These are phyloP conservation scores for Aaosphaeria pasadenensis DNA, from an alignment of 2,329 filamentous ascomycete species.

Conservation along the genomic window DNA sequence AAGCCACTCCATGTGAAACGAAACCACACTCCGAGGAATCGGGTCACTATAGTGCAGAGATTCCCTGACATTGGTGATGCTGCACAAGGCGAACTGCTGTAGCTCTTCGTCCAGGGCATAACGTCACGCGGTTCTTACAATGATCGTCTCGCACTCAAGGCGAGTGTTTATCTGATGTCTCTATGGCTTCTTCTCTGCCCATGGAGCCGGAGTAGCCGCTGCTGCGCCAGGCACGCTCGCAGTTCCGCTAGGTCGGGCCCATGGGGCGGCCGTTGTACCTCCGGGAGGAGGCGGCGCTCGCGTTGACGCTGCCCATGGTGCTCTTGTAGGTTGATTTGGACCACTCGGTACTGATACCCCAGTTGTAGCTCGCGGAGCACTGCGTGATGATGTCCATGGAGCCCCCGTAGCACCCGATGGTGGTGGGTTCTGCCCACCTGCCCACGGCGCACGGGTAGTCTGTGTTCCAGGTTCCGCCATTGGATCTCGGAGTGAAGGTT, in stretches of 20 bases:
- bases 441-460: conserved; percentile 9
- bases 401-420: conserved; percentile 15
- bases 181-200: conserved; percentile 15
- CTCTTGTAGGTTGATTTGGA: conserved; percentile 31
- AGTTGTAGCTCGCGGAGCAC: conserved; percentile 5
- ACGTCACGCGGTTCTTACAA: too few relatives aligned
- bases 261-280: conserved; percentile 22
- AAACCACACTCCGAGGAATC: too few relatives aligned
- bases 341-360: conserved; percentile 19
- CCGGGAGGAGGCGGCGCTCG: conserved; percentile 11
- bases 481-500: conserved; percentile 21
- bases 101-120: too few relatives aligned
- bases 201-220: conserved; percentile 20
- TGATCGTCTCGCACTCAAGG: too few relatives aligned
- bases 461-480: conserved; percentile 14
- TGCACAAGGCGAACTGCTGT: too few relatives aligned
- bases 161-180: background rate
- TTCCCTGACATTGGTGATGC: too few relatives aligned
- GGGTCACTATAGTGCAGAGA: too few relatives aligned
- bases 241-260: conserved; percentile 15
- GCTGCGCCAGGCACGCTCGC: conserved; percentile 4
- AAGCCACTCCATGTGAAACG: too few relatives aligned
- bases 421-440: conserved; percentile 6
- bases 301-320: conserved; percentile 26
- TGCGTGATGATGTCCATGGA: conserved; percentile 23